Conservation (phyloP, 176 grass and related monocot genomes). For the Eleusine coracana region DNA sequence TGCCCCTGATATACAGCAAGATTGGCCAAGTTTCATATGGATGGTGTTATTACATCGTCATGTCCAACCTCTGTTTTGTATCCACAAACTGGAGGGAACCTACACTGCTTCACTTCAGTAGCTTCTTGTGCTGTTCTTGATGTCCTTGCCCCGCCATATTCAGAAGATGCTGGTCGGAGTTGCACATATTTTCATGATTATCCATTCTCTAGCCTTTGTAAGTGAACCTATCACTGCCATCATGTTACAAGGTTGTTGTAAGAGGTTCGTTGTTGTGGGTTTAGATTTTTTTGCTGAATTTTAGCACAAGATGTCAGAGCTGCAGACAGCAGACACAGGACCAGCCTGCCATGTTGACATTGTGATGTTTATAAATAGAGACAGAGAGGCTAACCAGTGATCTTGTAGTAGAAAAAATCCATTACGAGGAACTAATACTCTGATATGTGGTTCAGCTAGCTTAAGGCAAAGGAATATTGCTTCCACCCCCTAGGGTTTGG, state of each 20-base stretch:
- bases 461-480: background rate
- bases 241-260: background rate
- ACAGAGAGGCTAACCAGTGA: background rate
- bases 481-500: background rate
- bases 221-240: slow-evolving; percentile 37
- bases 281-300: background rate
- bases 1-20: slow-evolving; percentile 50
- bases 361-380: background rate
- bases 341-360: background rate
- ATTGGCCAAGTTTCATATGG: slow-evolving; percentile 66
- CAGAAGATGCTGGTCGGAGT: slow-evolving; percentile 47
- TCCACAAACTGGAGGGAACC: slow-evolving; percentile 70
- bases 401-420: slow-evolving; percentile 9
- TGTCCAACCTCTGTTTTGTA: slow-evolving; percentile 69
- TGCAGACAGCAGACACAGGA: background rate
- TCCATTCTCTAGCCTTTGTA: slow-evolving; percentile 71
- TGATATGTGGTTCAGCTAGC: background rate
- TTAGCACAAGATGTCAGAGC: background rate
- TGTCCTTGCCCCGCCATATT: slow-evolving; percentile 72
- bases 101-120: slow-evolving; percentile 81
- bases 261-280: background rate
- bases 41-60: slow-evolving; percentile 59
- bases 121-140: slow-evolving; percentile 79
- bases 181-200: slow-evolving; percentile 81
- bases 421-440: background rate